Percentiles rank a stretch among this genome's conserved stretches.
Evolutionary conservation across 257 asterid genomes (phyloP).

Genomic region (Capsicum rhomboideum): DNA sequence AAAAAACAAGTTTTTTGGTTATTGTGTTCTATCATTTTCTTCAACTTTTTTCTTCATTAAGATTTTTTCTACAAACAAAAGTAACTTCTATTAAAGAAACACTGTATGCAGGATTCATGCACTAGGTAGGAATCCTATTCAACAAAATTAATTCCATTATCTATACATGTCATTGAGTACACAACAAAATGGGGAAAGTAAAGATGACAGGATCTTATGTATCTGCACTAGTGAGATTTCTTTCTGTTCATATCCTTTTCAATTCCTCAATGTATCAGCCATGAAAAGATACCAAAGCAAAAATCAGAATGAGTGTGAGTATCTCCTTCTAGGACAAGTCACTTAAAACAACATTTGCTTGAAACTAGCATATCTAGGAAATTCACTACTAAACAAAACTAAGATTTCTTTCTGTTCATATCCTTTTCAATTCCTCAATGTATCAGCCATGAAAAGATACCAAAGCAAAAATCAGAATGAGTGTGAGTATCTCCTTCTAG

Average conservation of each 20-base stretch:
- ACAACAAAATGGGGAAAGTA: not conserved
- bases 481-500: not conserved
- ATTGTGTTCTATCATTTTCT: not conserved
- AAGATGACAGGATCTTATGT: not conserved
- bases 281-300: not conserved
- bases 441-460: not conserved
- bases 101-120: not conserved
- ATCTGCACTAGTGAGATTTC: not conserved
- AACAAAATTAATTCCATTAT: not conserved
- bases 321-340: not conserved
- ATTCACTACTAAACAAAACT: conserved; percentile 5
- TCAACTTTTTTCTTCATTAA: not conserved
- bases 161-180: not conserved
- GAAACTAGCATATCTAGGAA: conserved; percentile 3
- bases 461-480: not conserved
- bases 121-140: not conserved
- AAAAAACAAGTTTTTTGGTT: not conserved
- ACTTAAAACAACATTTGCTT: not conserved
- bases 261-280: not conserved
- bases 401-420: not conserved
- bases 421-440: not conserved
- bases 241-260: not conserved
- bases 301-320: not conserved
- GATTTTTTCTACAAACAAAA: not conserved
- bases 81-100: not conserved